These are phyloP conservation scores for Cryptomeria japonica DNA, from an alignment of 75 land plant species.

Conservation along the genomic window DNA sequence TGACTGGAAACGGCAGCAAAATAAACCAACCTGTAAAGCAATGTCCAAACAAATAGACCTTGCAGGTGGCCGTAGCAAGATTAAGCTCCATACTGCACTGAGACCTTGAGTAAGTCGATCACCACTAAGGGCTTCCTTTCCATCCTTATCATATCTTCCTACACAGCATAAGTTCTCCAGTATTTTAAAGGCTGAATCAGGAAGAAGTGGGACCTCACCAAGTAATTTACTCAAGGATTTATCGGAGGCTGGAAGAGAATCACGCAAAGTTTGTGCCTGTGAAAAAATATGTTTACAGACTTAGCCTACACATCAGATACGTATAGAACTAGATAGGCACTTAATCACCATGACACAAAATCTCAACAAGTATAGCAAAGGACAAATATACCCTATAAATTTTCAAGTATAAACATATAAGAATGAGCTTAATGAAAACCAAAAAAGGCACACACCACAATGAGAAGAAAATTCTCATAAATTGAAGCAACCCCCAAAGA, in stretches of 20 bases:
- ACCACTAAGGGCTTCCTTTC: conserved; percentile 56
- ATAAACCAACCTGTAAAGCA: conserved; percentile 67
- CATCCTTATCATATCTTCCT: conserved; percentile 29
- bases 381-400: not conserved
- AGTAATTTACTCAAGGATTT: conserved; percentile 85
- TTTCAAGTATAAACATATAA: not conserved
- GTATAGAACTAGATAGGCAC: not conserved
- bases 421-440: not conserved
- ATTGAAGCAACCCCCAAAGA: conserved; percentile 55
- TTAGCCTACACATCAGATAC: not conserved
- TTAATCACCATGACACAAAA: not conserved
- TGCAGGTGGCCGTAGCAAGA: conserved; percentile 77
- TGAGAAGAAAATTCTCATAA: conserved; percentile 81
- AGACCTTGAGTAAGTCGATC: conserved; percentile 96
- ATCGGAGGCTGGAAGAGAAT: conserved; percentile 86
- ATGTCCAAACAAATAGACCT: conserved; percentile 80
- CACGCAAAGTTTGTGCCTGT: conserved; percentile 84
- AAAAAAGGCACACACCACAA: conserved; percentile 55
- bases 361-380: not conserved
- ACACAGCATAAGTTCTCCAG: conserved; percentile 77
- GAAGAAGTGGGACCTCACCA: conserved; percentile 77
- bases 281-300: not conserved
- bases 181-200: conserved; percentile 61
- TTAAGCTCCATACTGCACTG: conserved; percentile 83
- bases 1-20: conserved; percentile 5